These are phyloP conservation scores for Acanthamoeba healyi DNA, from an alignment of 208 protist genomes.

Conservation along the genomic window DNA sequence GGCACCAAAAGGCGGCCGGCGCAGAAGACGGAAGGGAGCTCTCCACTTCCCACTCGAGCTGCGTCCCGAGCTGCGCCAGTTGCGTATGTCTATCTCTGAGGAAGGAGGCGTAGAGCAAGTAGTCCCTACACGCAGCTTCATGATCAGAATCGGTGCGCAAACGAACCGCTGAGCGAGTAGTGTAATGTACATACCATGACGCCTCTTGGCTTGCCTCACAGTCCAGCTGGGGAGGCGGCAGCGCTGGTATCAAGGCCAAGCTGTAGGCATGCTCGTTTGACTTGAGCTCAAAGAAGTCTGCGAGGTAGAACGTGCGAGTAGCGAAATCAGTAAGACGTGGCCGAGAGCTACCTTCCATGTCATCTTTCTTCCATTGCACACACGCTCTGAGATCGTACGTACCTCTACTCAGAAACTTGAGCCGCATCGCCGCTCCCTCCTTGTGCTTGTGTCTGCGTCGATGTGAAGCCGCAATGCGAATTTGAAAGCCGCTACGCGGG, in stretches of 20 bases:
- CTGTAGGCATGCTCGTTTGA: not conserved
- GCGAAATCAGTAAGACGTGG: too few relatives aligned
- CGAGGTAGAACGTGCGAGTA: not conserved
- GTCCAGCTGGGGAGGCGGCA: not conserved
- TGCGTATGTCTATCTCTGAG: not conserved
- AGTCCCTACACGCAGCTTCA: not conserved
- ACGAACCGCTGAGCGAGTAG: not conserved
- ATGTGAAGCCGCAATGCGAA: too few relatives aligned
- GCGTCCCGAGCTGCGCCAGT: not conserved
- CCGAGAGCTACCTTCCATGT: not conserved
- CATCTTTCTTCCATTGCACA: too few relatives aligned
- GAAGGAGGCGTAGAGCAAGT: not conserved
- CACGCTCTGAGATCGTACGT: too few relatives aligned
- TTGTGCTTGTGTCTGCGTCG: too few relatives aligned
- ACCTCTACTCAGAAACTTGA: conserved; percentile 30
- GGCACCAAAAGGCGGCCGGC: not conserved
- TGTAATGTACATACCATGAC: not conserved
- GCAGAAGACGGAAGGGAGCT: not conserved
- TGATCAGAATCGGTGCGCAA: not conserved
- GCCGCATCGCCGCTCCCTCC: too few relatives aligned
- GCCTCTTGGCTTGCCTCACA: not conserved
- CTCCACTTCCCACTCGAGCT: not conserved
- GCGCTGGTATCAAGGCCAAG: not conserved
- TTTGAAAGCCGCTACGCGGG: too few relatives aligned
- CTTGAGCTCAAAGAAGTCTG: conserved; percentile 60